These are phyloP conservation scores for Vanrija sp. DNA, from an alignment of 1,284 basidiomycete genomes.

Conservation along the genomic window DNA sequence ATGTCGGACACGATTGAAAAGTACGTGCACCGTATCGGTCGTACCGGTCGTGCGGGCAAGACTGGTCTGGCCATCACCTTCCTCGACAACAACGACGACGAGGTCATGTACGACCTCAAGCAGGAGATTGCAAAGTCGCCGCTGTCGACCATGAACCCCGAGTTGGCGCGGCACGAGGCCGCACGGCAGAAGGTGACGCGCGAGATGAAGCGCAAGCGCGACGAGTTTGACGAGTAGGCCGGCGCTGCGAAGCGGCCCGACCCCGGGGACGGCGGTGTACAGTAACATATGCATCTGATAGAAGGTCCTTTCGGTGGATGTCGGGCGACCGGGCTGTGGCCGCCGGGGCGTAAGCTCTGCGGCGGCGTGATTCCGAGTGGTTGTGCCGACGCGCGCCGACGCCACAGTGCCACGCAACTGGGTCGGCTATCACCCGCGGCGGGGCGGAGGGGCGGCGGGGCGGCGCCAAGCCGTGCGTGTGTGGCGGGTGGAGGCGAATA, in stretches of 20 bases:
- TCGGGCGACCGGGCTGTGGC: too few relatives aligned
- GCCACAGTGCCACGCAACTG: too few relatives aligned
- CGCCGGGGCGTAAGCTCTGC: too few relatives aligned
- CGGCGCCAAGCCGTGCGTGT: too few relatives aligned
- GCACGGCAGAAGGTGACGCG: conserved; percentile 81
- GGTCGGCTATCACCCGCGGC: too few relatives aligned
- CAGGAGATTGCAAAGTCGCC: conserved; percentile 85
- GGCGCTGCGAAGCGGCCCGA: background rate
- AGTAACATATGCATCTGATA: too few relatives aligned
- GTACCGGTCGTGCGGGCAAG: conserved; percentile 96
- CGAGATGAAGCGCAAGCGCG: conserved; percentile 67
- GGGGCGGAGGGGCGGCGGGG: too few relatives aligned
- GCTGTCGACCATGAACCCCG: conserved; percentile 78
- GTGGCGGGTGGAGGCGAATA: too few relatives aligned
- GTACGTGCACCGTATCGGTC: conserved; percentile 89
- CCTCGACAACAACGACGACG: conserved; percentile 89
- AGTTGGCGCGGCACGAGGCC: conserved; percentile 82
- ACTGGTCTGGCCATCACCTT: conserved; percentile 90
- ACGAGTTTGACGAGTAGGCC: conserved; percentile 12
- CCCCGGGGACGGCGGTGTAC: too few relatives aligned
- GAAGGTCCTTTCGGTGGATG: too few relatives aligned
- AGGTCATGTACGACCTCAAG: conserved; percentile 77
- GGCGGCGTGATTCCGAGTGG: too few relatives aligned
- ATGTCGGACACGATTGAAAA: conserved; percentile 95
- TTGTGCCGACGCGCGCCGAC: too few relatives aligned